Base-by-base conservation (phyloP, 345 rosid genomes). In the Populus davidiana region DNA sequence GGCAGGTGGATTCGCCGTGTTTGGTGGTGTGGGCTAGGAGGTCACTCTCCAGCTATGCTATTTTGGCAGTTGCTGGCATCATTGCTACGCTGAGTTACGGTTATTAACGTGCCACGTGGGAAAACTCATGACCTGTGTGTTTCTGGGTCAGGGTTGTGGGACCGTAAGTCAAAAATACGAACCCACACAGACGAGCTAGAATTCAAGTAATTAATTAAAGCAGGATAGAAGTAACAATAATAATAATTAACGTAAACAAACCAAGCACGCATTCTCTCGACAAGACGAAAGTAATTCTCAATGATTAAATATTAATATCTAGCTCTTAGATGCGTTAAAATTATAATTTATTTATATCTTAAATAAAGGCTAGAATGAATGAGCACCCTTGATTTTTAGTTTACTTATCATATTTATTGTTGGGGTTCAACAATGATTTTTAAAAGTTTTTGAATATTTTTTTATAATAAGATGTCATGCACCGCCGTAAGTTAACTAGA, bases 1-100 rank as follows among this genome's bases (percentile, higher is more conserved):
- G n/a, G n/a, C n/a, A n/a, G n/a, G n/a, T n/a, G n/a, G n/a, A n/a
- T 59, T 2, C 29, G 63, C 23, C 63, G 0, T 1, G 50, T 36
- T 38, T 21, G 62, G 74, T 65, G 59, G 72, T 73, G 81, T 41
- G 81, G 36, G 62, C 78, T 41, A 21, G 63, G 39, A 81, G 5
- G 75, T 47, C 61, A 11, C 72, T 38, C 39, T 81, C 70, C 2
- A 61, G 2, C 79, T 80, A 38, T n/a, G 27, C 0, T 50, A 1
- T n/a, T 80, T 13, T 12, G n/a, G 43, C 27, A 9, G 74, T 41
- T 41, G 49, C 18, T 29, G 52, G 59, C 44, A 1, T 69, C 75
- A 21, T 47, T 1, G 5, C 33, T 61, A 13, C 71, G 43, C 41
- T 67, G 52, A 36, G 70, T 8, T 71, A 75, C 85, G 79, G 82